phyloP scores from a whole-genome alignment of 2,329 filamentous ascomycete species.

The Xylariaceae sp. region DNA sequence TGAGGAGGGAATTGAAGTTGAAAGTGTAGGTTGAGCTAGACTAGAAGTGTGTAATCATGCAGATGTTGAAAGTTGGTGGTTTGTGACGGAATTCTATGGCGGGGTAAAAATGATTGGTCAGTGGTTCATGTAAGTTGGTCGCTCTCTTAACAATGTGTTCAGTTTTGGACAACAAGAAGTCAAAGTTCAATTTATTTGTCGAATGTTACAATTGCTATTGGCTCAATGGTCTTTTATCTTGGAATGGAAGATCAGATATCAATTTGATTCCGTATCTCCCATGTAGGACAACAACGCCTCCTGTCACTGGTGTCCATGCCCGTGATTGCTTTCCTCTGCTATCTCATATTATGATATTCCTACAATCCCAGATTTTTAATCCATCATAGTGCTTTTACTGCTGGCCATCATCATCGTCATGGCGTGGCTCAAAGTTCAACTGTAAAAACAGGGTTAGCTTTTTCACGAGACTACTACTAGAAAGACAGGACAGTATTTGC shows the following conservation, averaged over 20 bases:
- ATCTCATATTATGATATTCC: neutral
- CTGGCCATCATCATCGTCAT: constrained; percentile 7
- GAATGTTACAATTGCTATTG: neutral
- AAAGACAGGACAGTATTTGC: constrained; percentile 20
- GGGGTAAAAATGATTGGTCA: constrained; percentile 6
- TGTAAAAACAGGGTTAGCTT: constrained; percentile 4
- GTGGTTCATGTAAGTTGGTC: neutral
- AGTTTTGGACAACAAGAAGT: too few relatives aligned
- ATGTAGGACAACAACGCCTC: too few relatives aligned
- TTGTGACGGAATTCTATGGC: constrained; percentile 6
- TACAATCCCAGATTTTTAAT: too few relatives aligned
- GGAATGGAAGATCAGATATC: too few relatives aligned
- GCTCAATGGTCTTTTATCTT: too few relatives aligned
- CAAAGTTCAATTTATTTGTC: neutral
- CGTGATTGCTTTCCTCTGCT: neutral
- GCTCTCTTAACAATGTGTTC: too few relatives aligned
- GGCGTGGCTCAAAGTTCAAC: constrained; percentile 16
- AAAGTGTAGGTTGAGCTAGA: neutral
- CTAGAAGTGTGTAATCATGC: neutral
- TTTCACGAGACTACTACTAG: neutral
- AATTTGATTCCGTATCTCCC: too few relatives aligned
- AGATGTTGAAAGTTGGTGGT: neutral
- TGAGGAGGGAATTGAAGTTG: too few relatives aligned
- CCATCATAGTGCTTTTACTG: too few relatives aligned
- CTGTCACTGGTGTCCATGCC: neutral